Conservation (phyloP, 108 stramenopile species). For the Cyclotella choctawhatcheeana region DNA sequence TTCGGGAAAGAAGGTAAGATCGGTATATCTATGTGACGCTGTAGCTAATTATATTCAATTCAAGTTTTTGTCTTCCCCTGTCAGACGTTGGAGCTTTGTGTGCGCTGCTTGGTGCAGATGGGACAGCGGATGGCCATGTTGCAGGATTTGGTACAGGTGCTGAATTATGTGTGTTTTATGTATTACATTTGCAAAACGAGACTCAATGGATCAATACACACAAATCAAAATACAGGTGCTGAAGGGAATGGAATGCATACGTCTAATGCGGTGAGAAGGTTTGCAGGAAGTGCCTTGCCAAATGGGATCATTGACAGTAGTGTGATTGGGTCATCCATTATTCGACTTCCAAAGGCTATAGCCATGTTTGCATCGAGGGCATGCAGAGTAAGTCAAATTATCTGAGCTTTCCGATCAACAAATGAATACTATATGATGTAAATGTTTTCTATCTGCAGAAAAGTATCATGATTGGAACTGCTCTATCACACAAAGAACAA, state of each 20-base stretch:
- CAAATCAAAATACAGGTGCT: slow-evolving; percentile 75
- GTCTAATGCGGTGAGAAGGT: slow-evolving; percentile 85
- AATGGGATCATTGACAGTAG: slow-evolving; percentile 16
- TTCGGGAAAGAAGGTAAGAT: slow-evolving; percentile 81
- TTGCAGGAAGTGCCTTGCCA: slow-evolving; percentile 51
- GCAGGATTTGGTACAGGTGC: slow-evolving; percentile 77
- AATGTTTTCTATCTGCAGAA: slow-evolving; percentile 10
- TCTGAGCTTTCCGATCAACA: too few relatives aligned
- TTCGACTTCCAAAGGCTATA: slow-evolving; percentile 92
- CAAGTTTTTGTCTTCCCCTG: not conserved
- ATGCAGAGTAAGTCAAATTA: slow-evolving; percentile 65
- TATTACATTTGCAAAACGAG: too few relatives aligned
- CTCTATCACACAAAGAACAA: slow-evolving; percentile 88
- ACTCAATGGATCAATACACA: too few relatives aligned
- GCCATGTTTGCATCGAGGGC: slow-evolving; percentile 97
- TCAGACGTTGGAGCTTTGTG: slow-evolving; percentile 93
- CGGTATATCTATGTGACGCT: too few relatives aligned
- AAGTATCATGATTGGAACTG: slow-evolving; percentile 96
- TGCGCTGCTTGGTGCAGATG: slow-evolving; percentile 82
- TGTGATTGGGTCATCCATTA: slow-evolving; percentile 54
- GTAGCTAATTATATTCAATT: not conserved
- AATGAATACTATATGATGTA: not conserved
- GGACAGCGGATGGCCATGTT: slow-evolving; percentile 50
- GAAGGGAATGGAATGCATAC: slow-evolving; percentile 78
- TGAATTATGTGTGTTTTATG: too few relatives aligned